Base-by-base conservation (phyloP, 495 filamentous ascomycete species). In the Penicillium simplicissimum region DNA sequence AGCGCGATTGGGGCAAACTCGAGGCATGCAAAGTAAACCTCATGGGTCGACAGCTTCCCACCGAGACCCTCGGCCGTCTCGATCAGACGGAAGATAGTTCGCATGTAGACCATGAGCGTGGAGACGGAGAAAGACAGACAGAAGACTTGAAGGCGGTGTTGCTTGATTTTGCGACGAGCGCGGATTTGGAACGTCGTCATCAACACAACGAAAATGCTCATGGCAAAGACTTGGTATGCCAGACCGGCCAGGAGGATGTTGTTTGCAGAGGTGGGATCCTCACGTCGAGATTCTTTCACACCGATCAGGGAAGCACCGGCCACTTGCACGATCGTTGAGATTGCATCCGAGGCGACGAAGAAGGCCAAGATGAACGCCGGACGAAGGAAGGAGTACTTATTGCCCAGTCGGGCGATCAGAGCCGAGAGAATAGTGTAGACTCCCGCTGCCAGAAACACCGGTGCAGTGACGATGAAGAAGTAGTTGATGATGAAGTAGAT, bases 401-500 rank as follows among this genome's bases (percentile, higher is more conserved):
- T 51, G 1, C 66, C 61, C 19, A 68, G 65, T 34, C 55, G 31
- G 31, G 61, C 63, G 53, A 85, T 84, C 13, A 85, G 67, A 2
- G 72, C 66, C 0, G 73, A 75, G 13, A 85, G 69, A 49, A 79
- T 67, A 13, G 77, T 80, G 72, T 85, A 85, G 55, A 85, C 79
- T 8, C 72, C 76, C 0, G 82, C 83, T n/a, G 76, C 68, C 66
- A 84, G 72, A 64, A 84, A 82, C 21, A 85, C 83, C 10, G 83
- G 83, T 7, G 83, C 82, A 8, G 79, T 78, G 55, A 85, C 82
- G 60, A 85, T 82, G 73, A 82, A 82, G 73, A 85, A 85, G 70
- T 84, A 85, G 60, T 85, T 81, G n/a, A 82, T 51, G 33, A 85
- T 76, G 57, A 84, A 85, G 70, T 77, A 83, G 53, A 76, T 74